Conservation (phyloP, 768 basidiomycete genomes). For the Tulasnella sp. region DNA sequence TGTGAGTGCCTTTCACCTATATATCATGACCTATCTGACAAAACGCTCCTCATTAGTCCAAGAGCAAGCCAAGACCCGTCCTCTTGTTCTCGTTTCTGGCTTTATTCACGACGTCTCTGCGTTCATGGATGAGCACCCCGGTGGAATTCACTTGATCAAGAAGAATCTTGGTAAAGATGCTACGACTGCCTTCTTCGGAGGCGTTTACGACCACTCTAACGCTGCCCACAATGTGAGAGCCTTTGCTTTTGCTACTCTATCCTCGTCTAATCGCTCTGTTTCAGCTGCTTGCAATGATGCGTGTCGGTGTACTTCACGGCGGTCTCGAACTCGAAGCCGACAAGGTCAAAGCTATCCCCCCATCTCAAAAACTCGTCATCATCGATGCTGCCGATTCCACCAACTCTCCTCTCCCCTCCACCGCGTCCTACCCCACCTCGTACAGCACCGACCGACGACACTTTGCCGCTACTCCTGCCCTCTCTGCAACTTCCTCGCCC, state of each 20-base stretch:
- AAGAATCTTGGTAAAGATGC: conserved; percentile 85
- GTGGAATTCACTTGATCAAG: conserved; percentile 71
- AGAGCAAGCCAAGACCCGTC: conserved; percentile 64
- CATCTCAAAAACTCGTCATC: conserved; percentile 59
- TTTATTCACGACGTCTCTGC: conserved; percentile 82
- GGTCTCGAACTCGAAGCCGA: conserved; percentile 41
- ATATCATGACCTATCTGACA: background rate
- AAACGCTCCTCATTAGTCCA: conserved; percentile 39
- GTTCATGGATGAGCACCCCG: conserved; percentile 86
- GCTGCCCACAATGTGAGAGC: conserved; percentile 66
- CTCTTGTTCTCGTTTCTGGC: conserved; percentile 75
- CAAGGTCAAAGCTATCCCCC: conserved; percentile 55
- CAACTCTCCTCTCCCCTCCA: background rate
- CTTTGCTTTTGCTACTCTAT: background rate
- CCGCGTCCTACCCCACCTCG: background rate
- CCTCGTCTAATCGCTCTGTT: background rate
- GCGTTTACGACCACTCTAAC: conserved; percentile 80
- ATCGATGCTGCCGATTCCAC: conserved; percentile 26
- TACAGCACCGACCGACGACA: background rate
- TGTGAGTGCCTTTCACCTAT: conserved; percentile 38
- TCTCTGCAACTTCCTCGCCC: conserved; percentile 1
- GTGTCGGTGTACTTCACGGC: conserved; percentile 44
- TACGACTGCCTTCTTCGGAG: conserved; percentile 89
- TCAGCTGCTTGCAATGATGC: conserved; percentile 46
- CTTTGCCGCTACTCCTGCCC: conserved; percentile 13